A percentile compares a stretch with the other conserved stretches of the same genome.
These are phyloP conservation scores for Eutrema heterophyllum DNA, from an alignment of 345 rosid species.

Conservation along the genomic window DNA sequence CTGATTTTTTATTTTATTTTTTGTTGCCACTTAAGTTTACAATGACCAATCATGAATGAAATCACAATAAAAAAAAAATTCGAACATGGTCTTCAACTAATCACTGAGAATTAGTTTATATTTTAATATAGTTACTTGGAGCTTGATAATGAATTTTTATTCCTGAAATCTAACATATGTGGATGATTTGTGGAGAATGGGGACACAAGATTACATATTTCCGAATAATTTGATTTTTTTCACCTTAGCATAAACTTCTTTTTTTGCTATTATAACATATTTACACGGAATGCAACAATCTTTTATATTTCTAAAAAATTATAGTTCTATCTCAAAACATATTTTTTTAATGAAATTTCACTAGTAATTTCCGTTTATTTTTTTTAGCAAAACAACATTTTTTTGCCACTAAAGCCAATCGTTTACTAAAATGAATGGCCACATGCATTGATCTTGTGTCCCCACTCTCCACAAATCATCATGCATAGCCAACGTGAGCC, in stretches of 20 bases:
- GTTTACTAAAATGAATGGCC: background rate
- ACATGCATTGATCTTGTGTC: slow-evolving; percentile 16
- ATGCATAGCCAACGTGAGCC: slow-evolving; percentile 3
- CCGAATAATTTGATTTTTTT: background rate
- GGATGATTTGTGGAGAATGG: background rate
- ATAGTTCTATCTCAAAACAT: background rate
- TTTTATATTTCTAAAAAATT: background rate
- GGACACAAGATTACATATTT: background rate
- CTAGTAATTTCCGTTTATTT: background rate
- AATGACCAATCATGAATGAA: too few relatives aligned
- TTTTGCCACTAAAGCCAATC: background rate
- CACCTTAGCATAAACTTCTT: background rate
- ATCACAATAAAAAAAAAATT: too few relatives aligned
- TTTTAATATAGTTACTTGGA: background rate
- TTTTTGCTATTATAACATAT: background rate
- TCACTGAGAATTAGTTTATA: background rate
- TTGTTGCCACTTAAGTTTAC: too few relatives aligned
- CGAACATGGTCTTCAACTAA: too few relatives aligned
- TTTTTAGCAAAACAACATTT: background rate
- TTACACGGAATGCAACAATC: background rate
- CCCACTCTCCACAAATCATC: background rate
- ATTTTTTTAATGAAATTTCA: background rate
- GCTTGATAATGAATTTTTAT: background rate
- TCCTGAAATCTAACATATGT: background rate
- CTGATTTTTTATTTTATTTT: too few relatives aligned